Conservation (phyloP, 1,139 yeast species). For the Candida sp. region DNA sequence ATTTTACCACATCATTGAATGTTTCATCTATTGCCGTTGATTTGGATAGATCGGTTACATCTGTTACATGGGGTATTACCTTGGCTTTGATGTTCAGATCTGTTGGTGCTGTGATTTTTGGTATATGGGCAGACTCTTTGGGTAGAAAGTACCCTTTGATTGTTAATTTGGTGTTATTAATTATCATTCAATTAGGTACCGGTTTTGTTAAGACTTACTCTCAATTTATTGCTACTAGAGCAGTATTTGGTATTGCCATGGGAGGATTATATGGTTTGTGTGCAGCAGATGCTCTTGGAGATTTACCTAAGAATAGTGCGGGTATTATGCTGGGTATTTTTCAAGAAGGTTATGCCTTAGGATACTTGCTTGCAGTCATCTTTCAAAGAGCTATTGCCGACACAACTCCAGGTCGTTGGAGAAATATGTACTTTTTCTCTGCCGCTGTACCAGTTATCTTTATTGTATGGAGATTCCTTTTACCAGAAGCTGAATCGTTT, state of each 20-base stretch:
- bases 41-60: conserved; percentile 22
- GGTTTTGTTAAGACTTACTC: conserved; percentile 35
- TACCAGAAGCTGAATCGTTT: conserved; percentile 39
- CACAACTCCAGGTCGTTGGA: conserved; percentile 33
- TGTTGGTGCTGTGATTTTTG: conserved; percentile 39
- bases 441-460: conserved; percentile 41
- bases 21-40: conserved; percentile 25
- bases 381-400: conserved; percentile 38
- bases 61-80: conserved; percentile 43
- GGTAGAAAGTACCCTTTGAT: conserved; percentile 41
- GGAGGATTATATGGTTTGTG: conserved; percentile 41
- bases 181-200: conserved; percentile 36
- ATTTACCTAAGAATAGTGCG: conserved; percentile 33
- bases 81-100: conserved; percentile 44
- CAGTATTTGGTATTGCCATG: conserved; percentile 42
- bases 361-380: conserved; percentile 40
- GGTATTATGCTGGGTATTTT: conserved; percentile 40
- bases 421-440: conserved; percentile 40
- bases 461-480: conserved; percentile 30
- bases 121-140: conserved; percentile 31
- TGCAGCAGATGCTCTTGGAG: conserved; percentile 36
- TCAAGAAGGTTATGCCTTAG: conserved; percentile 44
- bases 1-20: conserved; percentile 35
- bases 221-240: conserved; percentile 38
- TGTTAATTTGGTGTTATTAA: conserved; percentile 24